Evolutionary conservation across 257 asterid genomes (phyloP), one percentile per base, ranked within the genome.

Genomic region (Solanum sparsipilum): DNA sequence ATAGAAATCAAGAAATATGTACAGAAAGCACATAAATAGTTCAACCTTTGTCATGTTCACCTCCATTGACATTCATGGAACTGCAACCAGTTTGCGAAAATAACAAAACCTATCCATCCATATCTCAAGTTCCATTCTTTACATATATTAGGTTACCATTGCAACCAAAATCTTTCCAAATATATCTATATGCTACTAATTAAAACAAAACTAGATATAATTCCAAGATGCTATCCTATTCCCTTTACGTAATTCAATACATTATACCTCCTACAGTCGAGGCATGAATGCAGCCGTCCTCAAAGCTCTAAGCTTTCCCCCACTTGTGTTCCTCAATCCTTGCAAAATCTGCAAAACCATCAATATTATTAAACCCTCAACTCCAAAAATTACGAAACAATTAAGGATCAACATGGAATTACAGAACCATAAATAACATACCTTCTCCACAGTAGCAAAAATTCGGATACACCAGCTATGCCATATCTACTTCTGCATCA

Each of bases 401-500:
- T 6, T 13, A 35, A 81, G 31, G 35, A 27, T 67, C 52, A 56
- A 56, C 71, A 71, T 2, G 58, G 78, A 88, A 29, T 44, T 27
- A 21, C 8, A 44, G 68, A 65, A 68, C 74, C 58, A 32, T 56
- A 29, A 34, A 60, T 15, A 41, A 46, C 39, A 25, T 16, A 88
- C 90, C 91, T 85, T 84, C 81, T 68, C 90, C 74, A 32, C 23
- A 44, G 60, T 65, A 67, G 46, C 86, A 82, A 84, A 74, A 83
- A 74, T 68, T 82, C 35, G 29, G 70, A 39, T 60, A 88, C 84
- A 74, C 44, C 89, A 52, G 38, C 79, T 60, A 83, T 78, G 67
- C 68, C 68, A 35, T 34, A 90, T 88, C 91, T 90, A 91, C 87
- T 87, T 87, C 92, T 89, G 90, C 90, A 88, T 74, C 84, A 89